Evolutionary conservation across 805 yeast species (phyloP), one percentile per base, ranked within the genome.

Genomic region (Debaryomyces tyrocola): DNA sequence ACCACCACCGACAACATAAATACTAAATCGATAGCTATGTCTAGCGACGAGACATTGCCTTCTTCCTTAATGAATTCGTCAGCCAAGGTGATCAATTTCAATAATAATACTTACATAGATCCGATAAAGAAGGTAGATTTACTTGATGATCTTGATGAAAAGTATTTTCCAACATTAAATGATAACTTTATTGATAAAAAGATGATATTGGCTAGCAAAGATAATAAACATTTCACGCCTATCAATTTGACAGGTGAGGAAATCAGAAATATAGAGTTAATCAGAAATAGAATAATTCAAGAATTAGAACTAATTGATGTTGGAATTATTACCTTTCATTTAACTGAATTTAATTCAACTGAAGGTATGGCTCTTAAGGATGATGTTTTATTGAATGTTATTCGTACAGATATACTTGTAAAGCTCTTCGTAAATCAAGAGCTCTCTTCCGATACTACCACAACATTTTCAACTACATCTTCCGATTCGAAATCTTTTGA

Each of bases 331-430:
- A 59, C 75, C 1, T 70, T 82, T 36, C 85, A 84, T 52, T 62
- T 89, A 50, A 85, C 96, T 0, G 96, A 89, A 43, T 80, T 83
- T 60, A 81, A 82, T 17, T 70, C 82, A 41, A 73, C 74, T 12
- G 74, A 77, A 24, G 92, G 90, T 24, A 77, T 69, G 4, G 71
- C 82, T 0, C 54, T 86, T 15, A 77, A 83, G 18, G 84, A 82
- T 38, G 70, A 71, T 2, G 55, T 75, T 1, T 47, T 84, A 2
- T 67, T 68, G 2, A 50, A 53, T 1, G 54, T 79, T 1, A 54
- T 78, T 9, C 57, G 62, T 1, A 56, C 66, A 7, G 60, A 63
- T 29, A 50, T 63, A 12, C 60, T 70, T 3, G 55, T 60, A 1
- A 77, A 73, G 51, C 58, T 77, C 43, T 53, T 59, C 27, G 61